These are phyloP conservation scores for Lanmaoa rubissima DNA, from an alignment of 768 basidiomycete genomes.

Conservation along the genomic window DNA sequence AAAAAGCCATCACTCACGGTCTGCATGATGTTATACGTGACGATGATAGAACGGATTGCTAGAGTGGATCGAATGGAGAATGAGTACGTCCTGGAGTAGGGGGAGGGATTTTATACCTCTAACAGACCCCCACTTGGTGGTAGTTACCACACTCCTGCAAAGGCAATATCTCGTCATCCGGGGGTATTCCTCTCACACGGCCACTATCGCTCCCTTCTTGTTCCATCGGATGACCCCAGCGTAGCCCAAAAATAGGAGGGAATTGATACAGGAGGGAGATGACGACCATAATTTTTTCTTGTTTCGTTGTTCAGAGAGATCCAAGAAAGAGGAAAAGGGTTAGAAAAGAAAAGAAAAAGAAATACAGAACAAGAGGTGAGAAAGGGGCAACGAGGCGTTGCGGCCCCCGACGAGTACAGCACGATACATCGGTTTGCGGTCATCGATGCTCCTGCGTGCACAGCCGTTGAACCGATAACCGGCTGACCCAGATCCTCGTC, in stretches of 20 bases:
- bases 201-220: too few species aligned
- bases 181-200: not conserved
- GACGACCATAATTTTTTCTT: not conserved
- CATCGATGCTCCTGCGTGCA: not conserved
- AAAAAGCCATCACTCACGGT: slow-evolving; percentile 3
- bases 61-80: not conserved
- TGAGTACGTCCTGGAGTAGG: not conserved
- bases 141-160: not conserved
- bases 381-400: not conserved
- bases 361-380: not conserved
- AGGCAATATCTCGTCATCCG: not conserved
- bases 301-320: not conserved
- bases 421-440: too few species aligned
- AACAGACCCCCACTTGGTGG: not conserved
- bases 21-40: slow-evolving; percentile 8
- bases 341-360: not conserved
- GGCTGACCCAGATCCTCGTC: not conserved
- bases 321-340: not conserved
- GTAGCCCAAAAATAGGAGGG: not conserved
- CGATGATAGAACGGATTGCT: not conserved
- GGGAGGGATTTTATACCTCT: slow-evolving; percentile 1
- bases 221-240: not conserved
- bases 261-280: not conserved
- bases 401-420: not conserved
- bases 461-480: not conserved